Conservation (phyloP, 257 asterid species). For the Solanum chaucha region DNA sequence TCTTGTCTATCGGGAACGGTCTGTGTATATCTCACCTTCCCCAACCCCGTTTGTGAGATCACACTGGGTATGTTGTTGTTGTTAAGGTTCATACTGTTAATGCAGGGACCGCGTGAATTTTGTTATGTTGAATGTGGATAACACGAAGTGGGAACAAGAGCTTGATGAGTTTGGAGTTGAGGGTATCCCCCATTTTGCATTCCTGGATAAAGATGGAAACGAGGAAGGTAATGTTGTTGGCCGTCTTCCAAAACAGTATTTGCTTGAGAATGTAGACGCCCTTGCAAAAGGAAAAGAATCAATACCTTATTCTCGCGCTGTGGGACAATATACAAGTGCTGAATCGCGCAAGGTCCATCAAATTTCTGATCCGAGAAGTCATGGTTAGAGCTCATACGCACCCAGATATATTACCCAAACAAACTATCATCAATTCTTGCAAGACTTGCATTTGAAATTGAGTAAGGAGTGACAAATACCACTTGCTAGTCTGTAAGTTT, state of each 20-base stretch:
- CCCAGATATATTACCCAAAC: not conserved
- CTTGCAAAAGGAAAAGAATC: slow-evolving; percentile 76
- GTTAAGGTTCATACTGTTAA: not conserved
- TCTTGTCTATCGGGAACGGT: not conserved
- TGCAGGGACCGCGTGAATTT: slow-evolving; percentile 81
- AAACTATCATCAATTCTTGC: not conserved
- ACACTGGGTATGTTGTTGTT: not conserved
- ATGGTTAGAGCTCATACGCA: slow-evolving; percentile 35
- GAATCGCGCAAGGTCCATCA: slow-evolving; percentile 54
- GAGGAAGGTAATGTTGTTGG: slow-evolving; percentile 96
- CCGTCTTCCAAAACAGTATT: slow-evolving; percentile 71
- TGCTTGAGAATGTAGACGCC: slow-evolving; percentile 78
- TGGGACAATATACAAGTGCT: slow-evolving; percentile 75
- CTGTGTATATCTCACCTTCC: not conserved
- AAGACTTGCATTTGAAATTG: not conserved
- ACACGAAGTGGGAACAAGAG: slow-evolving; percentile 99
- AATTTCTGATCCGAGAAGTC: slow-evolving; percentile 86
- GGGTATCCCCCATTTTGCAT: slow-evolving; percentile 97
- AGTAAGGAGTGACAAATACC: not conserved
- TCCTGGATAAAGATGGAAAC: slow-evolving; percentile 75
- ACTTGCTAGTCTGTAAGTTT: not conserved
- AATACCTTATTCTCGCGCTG: slow-evolving; percentile 83
- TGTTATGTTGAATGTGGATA: slow-evolving; percentile 95
- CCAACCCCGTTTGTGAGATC: not conserved
- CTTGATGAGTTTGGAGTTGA: slow-evolving; percentile 99